Evolutionary conservation across 176 grass and related monocot species (phyloP).

Genomic region (Saccharum spontaneum): DNA sequence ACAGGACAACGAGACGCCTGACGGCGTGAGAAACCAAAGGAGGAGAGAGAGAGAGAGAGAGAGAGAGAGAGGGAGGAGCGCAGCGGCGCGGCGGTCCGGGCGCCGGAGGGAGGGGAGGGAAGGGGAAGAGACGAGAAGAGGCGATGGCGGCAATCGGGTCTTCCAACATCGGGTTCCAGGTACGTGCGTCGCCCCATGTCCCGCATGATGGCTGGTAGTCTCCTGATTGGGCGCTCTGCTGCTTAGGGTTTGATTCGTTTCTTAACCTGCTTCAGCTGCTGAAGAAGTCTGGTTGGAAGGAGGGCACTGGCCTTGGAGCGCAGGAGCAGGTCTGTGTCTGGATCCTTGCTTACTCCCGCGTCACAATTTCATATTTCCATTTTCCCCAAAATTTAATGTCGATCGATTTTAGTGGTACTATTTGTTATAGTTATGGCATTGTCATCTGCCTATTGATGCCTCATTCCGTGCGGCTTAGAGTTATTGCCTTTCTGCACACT

Average conservation of each 20-base stretch:
- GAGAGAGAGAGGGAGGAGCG: not conserved
- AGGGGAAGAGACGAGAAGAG: not conserved
- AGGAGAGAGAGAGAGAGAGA: too few species aligned
- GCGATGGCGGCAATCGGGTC: constrained; percentile 59
- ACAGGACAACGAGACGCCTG: not conserved
- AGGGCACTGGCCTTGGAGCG: constrained; percentile 89
- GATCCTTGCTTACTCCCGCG: not conserved
- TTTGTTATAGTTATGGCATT: not conserved
- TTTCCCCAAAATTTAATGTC: not conserved
- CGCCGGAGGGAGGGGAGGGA: not conserved
- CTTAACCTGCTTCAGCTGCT: constrained; percentile 54
- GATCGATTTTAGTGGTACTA: not conserved
- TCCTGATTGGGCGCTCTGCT: not conserved
- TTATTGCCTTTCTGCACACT: not conserved
- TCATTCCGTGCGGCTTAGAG: not conserved
- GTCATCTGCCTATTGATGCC: not conserved
- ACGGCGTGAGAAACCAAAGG: not conserved
- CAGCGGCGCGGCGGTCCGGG: not conserved
- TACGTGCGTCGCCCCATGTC: not conserved
- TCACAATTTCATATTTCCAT: not conserved
- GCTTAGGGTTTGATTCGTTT: constrained; percentile 49
- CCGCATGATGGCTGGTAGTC: not conserved
- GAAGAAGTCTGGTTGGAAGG: constrained; percentile 94
- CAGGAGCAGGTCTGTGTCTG: constrained; percentile 69
- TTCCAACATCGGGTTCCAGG: constrained; percentile 92